Percentiles rank a stretch among this genome's conserved stretches.
phyloP scores from a whole-genome alignment of 2,329 filamentous ascomycete species.

The Diplodia scrobiculata region DNA sequence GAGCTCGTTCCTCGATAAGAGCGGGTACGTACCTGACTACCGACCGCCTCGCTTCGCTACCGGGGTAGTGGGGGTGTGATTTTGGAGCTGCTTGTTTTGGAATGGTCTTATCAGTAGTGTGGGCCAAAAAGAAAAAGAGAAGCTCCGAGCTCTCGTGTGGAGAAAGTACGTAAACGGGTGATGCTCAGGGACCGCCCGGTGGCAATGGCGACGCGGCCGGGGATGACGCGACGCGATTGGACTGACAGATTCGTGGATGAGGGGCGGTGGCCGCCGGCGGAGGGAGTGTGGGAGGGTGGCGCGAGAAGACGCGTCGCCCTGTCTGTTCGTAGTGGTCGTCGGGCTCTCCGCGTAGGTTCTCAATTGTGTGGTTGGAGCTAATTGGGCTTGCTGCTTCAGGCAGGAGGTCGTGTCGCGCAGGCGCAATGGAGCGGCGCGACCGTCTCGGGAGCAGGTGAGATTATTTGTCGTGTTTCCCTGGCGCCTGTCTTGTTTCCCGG shows the following conservation, averaged over 20 bases:
- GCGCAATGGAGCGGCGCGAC: neutral
- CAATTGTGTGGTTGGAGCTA: neutral
- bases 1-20: neutral
- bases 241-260: too few species aligned
- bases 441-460: neutral
- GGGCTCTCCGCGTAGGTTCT: neutral
- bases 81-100: conserved; percentile 19
- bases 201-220: neutral
- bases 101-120: conserved; percentile 17
- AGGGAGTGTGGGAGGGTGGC: neutral
- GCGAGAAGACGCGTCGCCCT: neutral
- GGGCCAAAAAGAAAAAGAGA: neutral
- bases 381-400: neutral
- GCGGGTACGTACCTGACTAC: conserved; percentile 16
- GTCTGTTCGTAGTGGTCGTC: neutral
- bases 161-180: neutral
- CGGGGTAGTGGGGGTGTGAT: neutral
- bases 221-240: neutral
- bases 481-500: neutral
- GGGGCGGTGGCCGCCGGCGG: neutral
- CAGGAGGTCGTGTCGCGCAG: neutral
- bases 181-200: neutral
- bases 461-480: neutral
- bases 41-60: neutral
- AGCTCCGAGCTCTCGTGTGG: conserved; percentile 3